Evolutionary conservation across 441 rosid genomes (phyloP), one percentile per base, ranked within the genome.

Genomic region (Croton laevigatus): DNA sequence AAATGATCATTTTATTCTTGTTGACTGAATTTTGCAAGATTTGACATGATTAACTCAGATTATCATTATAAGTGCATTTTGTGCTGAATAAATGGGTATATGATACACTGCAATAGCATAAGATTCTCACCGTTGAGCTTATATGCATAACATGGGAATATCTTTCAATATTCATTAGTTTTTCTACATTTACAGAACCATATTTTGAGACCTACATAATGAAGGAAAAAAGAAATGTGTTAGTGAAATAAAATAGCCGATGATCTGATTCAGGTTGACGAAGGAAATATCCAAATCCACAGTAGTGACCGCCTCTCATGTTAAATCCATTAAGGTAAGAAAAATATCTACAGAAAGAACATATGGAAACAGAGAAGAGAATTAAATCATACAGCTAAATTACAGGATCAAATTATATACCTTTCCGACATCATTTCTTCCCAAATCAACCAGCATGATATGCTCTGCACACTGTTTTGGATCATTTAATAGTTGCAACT

Each of bases 111-210:
- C 70, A 66, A 49, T 36, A 22, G 19, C 46, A 37, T 14, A 38
- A 44, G 19, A 49, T 34, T 73, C 87, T 80, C 72, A 94, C 99
- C 72, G 94, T 94, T 20, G 98, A 90, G 87, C 99, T 94, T 63
- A 94, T 90, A 80, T 92, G 97, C 98, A 90, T 94, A 45, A 94
- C 99, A 82, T 92, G 98, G 59, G 97, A 92, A 71, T 90, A 92
- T 16, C 86, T 86, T 79, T 94, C 99, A 60, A 92, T 72, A 78
- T 90, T 85, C 99, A 88, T 94, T 55, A 94, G 91, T 74, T 83
- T 89, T 81, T 92, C 94, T 13, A 92, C 96, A 80, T 78, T 86
- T 61, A 92, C 98, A 3, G 98, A 90, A 63, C 98, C 94, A 73
- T 78, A 78, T 68, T 89, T 85, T 0, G 94, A 83, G 37, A 90